Percentiles rank a stretch among this genome's conserved stretches.
phyloP scores from a whole-genome alignment of 768 basidiomycete genomes.

The Podaxis mareebaensis region DNA sequence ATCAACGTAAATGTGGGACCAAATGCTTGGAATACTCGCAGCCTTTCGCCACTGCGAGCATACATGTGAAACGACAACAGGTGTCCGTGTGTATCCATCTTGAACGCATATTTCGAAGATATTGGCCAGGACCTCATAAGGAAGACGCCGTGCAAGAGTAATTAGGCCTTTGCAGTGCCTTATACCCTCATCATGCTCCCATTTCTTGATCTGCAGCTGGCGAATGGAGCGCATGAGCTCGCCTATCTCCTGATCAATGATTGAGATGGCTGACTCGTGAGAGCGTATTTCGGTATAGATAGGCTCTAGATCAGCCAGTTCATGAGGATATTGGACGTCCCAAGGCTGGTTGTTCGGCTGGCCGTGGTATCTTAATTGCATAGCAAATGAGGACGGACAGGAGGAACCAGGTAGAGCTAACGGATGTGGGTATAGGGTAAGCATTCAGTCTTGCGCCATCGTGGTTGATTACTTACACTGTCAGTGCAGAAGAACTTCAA shows the following conservation, averaged over 20 bases:
- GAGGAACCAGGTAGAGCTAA: background rate
- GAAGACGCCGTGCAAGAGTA: conserved; percentile 57
- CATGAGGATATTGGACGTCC: background rate
- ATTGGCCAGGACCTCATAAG: conserved; percentile 51
- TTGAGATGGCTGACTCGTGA: conserved; percentile 42
- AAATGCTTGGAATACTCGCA: conserved; percentile 49
- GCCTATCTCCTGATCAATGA: conserved; percentile 45
- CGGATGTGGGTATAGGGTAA: background rate
- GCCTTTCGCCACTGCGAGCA: conserved; percentile 62
- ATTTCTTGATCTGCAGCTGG: conserved; percentile 42
- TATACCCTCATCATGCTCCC: conserved; percentile 42
- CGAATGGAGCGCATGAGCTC: conserved; percentile 38
- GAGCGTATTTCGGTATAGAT: conserved; percentile 26
- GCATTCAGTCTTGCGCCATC: no score
- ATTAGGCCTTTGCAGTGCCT: conserved; percentile 45
- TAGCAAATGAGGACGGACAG: background rate
- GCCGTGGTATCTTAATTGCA: background rate
- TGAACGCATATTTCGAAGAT: conserved; percentile 54
- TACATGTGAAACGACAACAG: conserved; percentile 57
- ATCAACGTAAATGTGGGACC: conserved; percentile 58
- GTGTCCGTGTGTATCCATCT: conserved; percentile 54
- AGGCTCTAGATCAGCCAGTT: conserved; percentile 22
- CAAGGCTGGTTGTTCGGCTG: background rate
- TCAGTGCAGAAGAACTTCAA: background rate
- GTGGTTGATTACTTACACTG: background rate